Base-by-base conservation (phyloP, 345 rosid genomes). In the Brassica incana region DNA sequence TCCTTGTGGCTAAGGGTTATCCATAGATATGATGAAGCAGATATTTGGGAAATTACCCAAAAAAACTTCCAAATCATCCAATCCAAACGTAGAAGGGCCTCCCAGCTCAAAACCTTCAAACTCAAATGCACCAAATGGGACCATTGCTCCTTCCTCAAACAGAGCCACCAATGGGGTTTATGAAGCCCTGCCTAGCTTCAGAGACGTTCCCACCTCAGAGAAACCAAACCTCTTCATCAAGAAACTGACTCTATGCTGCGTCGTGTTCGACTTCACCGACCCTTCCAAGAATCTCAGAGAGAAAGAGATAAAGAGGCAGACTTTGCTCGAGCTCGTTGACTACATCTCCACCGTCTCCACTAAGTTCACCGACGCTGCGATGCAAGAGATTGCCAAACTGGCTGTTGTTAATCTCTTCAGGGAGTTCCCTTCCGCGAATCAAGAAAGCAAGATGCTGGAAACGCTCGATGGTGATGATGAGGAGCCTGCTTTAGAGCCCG, bases 271-370 rank as follows among this genome's bases (percentile, higher is more conserved):
- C 82, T 91, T 91, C 71, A 88, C 45, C 67, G 92, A 90, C 64
- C 90, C 87, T 0, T 73, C 88, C 0, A 90, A 88, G 88, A 88
- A 91, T 81, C 81, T 85, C 27, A 90, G 68, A 68, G 97, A 91
- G 87, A 91, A 91, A 82, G 97, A 91, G 64, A 78, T 88, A n/a
- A 91, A 91, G 81, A 81, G 92, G 78, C 97, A 88, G 83, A 88
- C 90, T 60, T 75, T 91, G 66, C 84, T 87, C 5, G 97, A 91
- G 82, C 88, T 90, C 73, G 94, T 90, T 56, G 97, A 91, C 82
- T 91, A 90, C 52, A 81, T 90, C 2, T 75, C 90, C 0, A 79
- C 89, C 1, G 86, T 85, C 32, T 78, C 85, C 6, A 30, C 82
- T 0, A 89, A 88, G 82, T 84, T 89, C 72, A 89, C 68, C 61